Evolutionary conservation across 768 basidiomycete species (phyloP).

Genomic region (Lyophyllum shimeji): DNA sequence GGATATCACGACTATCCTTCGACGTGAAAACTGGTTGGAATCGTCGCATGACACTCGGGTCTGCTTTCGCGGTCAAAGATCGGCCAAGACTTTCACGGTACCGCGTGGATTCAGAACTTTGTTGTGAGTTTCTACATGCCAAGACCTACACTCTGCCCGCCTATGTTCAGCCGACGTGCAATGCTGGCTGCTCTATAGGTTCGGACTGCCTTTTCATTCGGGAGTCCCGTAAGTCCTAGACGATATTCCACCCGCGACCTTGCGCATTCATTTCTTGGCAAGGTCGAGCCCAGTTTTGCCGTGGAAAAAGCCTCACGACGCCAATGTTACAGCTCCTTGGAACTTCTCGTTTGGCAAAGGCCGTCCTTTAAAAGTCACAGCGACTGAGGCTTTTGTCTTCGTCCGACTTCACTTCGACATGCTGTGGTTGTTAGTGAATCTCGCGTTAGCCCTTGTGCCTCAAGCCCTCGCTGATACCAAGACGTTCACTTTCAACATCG

Average conservation of each 20-base stretch:
- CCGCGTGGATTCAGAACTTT: neutral
- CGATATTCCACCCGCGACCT: neutral
- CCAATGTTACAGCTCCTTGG: neutral
- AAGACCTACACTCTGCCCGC: neutral
- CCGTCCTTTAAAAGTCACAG: neutral
- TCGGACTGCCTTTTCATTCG: neutral
- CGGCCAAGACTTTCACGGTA: neutral
- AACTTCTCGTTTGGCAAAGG: neutral
- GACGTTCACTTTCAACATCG: conserved; percentile 16
- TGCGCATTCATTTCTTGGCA: neutral
- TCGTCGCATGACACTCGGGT: neutral
- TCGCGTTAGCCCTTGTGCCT: conserved; percentile 11
- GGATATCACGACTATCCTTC: too few relatives aligned
- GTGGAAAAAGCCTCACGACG: neutral
- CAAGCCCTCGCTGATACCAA: conserved; percentile 10
- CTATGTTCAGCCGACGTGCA: neutral
- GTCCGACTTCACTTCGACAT: conserved; percentile 2
- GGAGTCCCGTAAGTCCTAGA: neutral
- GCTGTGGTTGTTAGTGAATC: conserved; percentile 7
- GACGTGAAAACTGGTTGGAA: too few relatives aligned
- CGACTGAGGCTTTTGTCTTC: neutral
- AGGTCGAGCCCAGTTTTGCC: neutral
- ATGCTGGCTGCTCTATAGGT: neutral
- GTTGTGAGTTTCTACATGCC: neutral
- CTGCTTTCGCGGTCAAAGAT: neutral